phyloP scores from a whole-genome alignment of 73 alveolate genomes.

The Stentor coeruleus region DNA sequence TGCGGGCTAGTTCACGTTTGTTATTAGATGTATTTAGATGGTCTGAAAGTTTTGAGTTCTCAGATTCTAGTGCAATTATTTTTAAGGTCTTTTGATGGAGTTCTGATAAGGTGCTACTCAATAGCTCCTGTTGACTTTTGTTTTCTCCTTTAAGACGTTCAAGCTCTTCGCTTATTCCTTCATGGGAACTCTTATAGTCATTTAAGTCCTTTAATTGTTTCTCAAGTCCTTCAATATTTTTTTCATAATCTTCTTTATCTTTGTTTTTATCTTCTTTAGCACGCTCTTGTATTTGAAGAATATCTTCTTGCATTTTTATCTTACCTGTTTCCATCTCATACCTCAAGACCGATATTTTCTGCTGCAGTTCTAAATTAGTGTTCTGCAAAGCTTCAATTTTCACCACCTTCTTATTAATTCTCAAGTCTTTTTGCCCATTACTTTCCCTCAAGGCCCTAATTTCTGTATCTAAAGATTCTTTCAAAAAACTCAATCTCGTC shows the following conservation, averaged over 20 bases:
- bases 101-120: neutral
- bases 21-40: neutral
- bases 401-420: neutral
- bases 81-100: neutral
- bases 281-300: neutral
- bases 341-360: neutral
- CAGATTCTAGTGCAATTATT: neutral
- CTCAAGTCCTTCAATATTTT: neutral
- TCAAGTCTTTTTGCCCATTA: neutral
- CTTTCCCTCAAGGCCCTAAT: neutral
- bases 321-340: neutral
- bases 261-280: neutral
- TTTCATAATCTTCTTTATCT: neutral
- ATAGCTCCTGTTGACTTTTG: neutral
- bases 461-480: slow-evolving; percentile 19
- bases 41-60: slow-evolving; percentile 4
- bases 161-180: too few relatives aligned
- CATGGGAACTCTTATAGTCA: too few relatives aligned
- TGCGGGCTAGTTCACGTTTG: slow-evolving; percentile 10
- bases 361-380: neutral
- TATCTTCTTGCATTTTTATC: neutral
- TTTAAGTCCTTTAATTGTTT: neutral
- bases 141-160: neutral
- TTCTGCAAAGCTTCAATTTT: neutral
- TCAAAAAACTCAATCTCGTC: neutral